These are phyloP conservation scores for Musa schizocarpa DNA, from an alignment of 176 grass and related monocot genomes.

Conservation along the genomic window DNA sequence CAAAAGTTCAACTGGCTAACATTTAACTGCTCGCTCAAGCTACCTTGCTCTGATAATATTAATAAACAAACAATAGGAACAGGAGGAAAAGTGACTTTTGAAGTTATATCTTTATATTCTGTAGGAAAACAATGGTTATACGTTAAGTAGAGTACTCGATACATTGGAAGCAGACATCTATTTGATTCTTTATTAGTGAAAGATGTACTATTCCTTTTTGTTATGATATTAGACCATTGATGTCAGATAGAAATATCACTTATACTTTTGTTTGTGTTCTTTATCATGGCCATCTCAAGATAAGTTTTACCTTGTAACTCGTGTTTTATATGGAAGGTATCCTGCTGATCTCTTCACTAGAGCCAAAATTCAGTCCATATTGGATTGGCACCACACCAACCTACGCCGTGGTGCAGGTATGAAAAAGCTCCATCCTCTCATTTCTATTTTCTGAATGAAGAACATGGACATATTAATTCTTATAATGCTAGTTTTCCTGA, in stretches of 20 bases:
- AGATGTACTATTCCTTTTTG: background rate
- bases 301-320: background rate
- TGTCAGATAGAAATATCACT: background rate
- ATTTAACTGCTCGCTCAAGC: too few relatives aligned
- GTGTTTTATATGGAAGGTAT: conserved; percentile 37
- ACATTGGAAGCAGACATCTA: background rate
- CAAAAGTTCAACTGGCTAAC: too few relatives aligned
- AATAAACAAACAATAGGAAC: background rate
- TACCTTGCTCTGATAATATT: background rate
- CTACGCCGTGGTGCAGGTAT: conserved; percentile 60
- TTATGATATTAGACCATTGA: background rate
- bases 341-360: conserved; percentile 64
- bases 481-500: background rate
- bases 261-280: background rate
- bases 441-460: background rate
- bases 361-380: conserved; percentile 72
- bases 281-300: background rate
- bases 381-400: conserved; percentile 96
- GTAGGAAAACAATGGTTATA: background rate
- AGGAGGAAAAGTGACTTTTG: background rate
- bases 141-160: background rate
- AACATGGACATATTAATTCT: background rate
- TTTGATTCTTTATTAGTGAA: background rate
- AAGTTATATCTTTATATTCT: background rate
- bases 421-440: background rate